These are phyloP conservation scores for Chrysosporium keratinophilum DNA, from an alignment of 2,329 filamentous ascomycete genomes.

Conservation along the genomic window DNA sequence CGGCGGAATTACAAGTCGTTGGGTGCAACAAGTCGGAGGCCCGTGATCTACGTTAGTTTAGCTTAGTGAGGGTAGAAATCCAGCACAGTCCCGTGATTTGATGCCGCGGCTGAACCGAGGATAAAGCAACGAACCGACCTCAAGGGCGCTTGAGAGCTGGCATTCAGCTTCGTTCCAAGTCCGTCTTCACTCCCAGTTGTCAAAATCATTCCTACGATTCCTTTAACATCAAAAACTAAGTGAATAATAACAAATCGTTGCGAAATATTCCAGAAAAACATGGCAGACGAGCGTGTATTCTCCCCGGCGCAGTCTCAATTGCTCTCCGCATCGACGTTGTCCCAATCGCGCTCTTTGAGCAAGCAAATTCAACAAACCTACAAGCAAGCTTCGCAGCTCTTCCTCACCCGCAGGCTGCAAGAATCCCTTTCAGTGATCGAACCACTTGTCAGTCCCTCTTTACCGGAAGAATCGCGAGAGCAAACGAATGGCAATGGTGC, in stretches of 20 bases:
- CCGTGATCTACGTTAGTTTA: too few species aligned
- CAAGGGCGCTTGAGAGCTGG: background rate
- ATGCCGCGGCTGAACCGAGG: background rate
- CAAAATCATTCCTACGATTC: slow-evolving; percentile 37
- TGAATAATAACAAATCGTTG: background rate
- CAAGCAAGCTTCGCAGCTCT: slow-evolving; percentile 85
- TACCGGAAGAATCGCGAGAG: slow-evolving; percentile 23
- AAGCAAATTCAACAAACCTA: slow-evolving; percentile 81
- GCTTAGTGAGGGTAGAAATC: background rate
- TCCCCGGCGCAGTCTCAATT: slow-evolving; percentile 42
- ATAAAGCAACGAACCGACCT: background rate
- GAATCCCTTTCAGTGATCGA: slow-evolving; percentile 79
- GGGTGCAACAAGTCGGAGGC: too few species aligned
- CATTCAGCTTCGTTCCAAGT: too few species aligned
- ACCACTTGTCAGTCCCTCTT: slow-evolving; percentile 60
- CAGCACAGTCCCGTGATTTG: background rate
- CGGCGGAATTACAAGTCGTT: too few species aligned
- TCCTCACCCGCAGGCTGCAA: slow-evolving; percentile 82
- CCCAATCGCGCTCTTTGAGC: slow-evolving; percentile 44
- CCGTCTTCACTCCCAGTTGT: background rate
- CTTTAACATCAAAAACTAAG: background rate
- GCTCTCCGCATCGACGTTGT: slow-evolving; percentile 59
- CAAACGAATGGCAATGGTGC: slow-evolving; percentile 38
- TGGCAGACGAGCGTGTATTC: slow-evolving; percentile 22
- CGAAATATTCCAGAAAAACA: background rate